Base-by-base conservation (phyloP, 257 asterid species). In the Solanum microdontum region DNA sequence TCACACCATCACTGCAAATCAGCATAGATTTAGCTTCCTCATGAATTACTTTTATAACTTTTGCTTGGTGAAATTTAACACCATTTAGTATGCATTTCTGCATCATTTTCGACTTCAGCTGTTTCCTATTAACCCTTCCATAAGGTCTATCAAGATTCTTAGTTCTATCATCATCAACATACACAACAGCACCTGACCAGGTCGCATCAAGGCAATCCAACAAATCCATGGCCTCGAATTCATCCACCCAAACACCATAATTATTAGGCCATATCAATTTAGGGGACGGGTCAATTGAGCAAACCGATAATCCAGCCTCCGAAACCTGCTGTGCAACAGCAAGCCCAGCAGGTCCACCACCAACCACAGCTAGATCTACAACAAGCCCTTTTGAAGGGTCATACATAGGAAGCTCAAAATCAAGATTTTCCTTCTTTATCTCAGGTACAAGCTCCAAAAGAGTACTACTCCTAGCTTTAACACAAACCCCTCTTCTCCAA, bases 201-300 rank as follows among this genome's bases (percentile, higher is more conserved):
- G 98, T 97, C 0, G 97, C 92, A 91, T 97, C 99, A 68, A 97
- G 91, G 88, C 99, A 97, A 92, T 97, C 99, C 89, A 97, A 87
- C 91, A 97, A 92, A 90, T 95, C 99, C 98, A 97, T 95, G 87
- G 99, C 98, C 91, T 97, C 99, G 86, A 97, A 97, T 87, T 97
- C 99, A 91, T 97, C 99, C 66, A 97, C 99, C 99, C 99, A 97
- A 45, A 97, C 99, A 66, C 99, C 99, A 90, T 97, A 97, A 75
- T 96, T 97, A 66, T 96, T 97, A 11, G 99, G 99, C 99, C 99
- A 97, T 75, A 97, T 95, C 90, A 97, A 69, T 84, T 93, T 92
- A 4, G 99, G 99, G 36, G 93, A 97, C 13, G 99, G 99, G 79
- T 97, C 99, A 84, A 96, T 94, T 1, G 98, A 97, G 92, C 98